Conservation (phyloP, 805 yeast species). For the Ogataea pini region DNA sequence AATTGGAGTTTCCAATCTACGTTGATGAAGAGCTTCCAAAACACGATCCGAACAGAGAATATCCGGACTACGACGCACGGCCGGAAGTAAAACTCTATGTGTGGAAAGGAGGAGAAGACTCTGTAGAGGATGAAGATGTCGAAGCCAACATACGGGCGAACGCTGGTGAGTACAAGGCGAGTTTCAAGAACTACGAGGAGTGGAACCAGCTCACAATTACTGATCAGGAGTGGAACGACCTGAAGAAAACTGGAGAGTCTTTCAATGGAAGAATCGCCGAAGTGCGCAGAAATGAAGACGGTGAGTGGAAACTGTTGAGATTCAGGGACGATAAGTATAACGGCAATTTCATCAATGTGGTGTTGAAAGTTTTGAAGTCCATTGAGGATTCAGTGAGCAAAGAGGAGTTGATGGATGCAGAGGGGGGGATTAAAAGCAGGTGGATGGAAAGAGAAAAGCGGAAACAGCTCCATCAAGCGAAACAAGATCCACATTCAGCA, state of each 20-base stretch:
- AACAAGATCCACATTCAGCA: conserved; percentile 10
- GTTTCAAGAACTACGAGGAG: conserved; percentile 52
- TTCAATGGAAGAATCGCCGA: conserved; percentile 88
- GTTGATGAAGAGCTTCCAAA: conserved; percentile 66
- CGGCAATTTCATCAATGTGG: conserved; percentile 83
- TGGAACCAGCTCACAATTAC: conserved; percentile 63
- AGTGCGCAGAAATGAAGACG: conserved; percentile 65
- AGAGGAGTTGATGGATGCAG: conserved; percentile 66
- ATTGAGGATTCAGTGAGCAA: conserved; percentile 84
- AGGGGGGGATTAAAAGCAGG: conserved; percentile 52
- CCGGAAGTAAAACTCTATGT: conserved; percentile 69
- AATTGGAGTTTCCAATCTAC: conserved; percentile 56
- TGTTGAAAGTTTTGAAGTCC: conserved; percentile 77
- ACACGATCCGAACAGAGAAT: conserved; percentile 68
- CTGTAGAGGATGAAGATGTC: conserved; percentile 35
- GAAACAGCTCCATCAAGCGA: too few species aligned
- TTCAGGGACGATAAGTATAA: conserved; percentile 91
- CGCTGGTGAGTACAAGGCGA: conserved; percentile 34
- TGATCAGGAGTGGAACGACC: conserved; percentile 77
- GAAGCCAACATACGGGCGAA: conserved; percentile 38
- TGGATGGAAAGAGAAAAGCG: conserved; percentile 62
- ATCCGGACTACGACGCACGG: conserved; percentile 76
- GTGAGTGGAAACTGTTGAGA: conserved; percentile 80
- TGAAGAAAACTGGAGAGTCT: conserved; percentile 74
- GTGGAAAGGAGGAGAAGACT: conserved; percentile 66